Evolutionary conservation across 176 grass and related monocot species (phyloP).

Genomic region (Urochloa ruziziensis): DNA sequence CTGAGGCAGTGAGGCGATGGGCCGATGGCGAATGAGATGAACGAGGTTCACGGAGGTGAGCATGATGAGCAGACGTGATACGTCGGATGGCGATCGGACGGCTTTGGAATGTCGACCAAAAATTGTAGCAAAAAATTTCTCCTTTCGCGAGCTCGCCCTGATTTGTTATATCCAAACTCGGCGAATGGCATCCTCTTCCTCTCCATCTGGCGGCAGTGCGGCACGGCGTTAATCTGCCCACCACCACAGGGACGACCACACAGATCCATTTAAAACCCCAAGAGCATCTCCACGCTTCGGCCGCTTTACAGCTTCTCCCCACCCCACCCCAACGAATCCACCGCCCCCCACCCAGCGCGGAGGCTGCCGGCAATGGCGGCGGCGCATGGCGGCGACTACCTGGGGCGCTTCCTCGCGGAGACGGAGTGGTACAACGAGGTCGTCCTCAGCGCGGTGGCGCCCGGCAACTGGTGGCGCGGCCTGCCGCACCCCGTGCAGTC

Average conservation of each 20-base stretch:
- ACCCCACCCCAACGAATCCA: neutral
- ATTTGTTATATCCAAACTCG: neutral
- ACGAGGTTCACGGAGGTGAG: no score
- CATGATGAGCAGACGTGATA: no score
- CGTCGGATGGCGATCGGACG: no score
- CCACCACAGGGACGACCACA: neutral
- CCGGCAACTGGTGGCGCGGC: conserved; percentile 61
- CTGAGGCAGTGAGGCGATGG: no score
- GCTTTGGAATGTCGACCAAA: neutral
- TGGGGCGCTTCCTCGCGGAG: conserved; percentile 65
- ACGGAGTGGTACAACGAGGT: conserved; percentile 87
- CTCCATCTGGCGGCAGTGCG: neutral
- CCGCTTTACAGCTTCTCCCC: neutral
- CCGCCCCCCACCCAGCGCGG: neutral
- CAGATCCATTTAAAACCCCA: conserved; percentile 22
- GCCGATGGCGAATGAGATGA: no score
- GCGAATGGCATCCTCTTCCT: neutral
- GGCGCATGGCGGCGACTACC: conserved; percentile 29
- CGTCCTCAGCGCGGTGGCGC: conserved; percentile 53
- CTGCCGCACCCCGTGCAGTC: conserved; percentile 77
- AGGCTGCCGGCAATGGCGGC: conserved; percentile 42
- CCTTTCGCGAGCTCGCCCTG: neutral
- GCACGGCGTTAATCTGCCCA: neutral
- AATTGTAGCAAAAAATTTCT: neutral
- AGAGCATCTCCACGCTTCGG: neutral